Conservation (phyloP, 208 protist genomes). For the Acanthamoeba quina region DNA sequence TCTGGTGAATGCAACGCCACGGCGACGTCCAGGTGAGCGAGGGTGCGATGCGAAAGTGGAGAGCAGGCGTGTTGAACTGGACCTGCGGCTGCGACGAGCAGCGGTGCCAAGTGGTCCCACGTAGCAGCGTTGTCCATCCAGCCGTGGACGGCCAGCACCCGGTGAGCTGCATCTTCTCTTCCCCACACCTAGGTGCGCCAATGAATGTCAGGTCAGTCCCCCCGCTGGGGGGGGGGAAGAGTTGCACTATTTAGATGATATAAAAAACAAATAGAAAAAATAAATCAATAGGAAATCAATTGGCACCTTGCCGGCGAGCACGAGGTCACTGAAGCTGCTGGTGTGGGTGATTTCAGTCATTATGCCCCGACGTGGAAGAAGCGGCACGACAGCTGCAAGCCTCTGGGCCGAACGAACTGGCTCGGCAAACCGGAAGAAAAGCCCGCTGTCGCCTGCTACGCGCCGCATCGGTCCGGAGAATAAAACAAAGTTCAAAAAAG, state of each 20-base stretch:
- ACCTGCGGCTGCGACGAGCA: background rate
- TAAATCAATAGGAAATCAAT: background rate
- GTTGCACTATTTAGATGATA: background rate
- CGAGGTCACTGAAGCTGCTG: background rate
- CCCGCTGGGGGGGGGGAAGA: background rate
- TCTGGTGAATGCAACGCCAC: background rate
- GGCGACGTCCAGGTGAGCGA: background rate
- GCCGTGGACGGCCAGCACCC: slow-evolving; percentile 22
- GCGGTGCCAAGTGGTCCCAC: slow-evolving; percentile 41
- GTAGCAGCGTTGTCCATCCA: slow-evolving; percentile 58
- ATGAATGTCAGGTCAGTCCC: no score
- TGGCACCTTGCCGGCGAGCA: slow-evolving; percentile 1
- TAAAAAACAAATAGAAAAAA: background rate
- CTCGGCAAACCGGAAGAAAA: background rate
- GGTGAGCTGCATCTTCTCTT: background rate
- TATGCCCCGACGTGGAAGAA: background rate
- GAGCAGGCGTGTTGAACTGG: background rate
- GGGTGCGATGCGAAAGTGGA: background rate
- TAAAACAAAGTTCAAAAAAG: background rate
- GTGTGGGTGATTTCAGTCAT: background rate
- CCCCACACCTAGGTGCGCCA: slow-evolving; percentile 1
- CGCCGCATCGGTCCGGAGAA: background rate
- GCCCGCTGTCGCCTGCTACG: background rate
- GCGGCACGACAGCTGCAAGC: background rate
- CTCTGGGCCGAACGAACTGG: background rate